phyloP scores from a whole-genome alignment of 2,329 filamentous ascomycete species.

The Zelopaecilomyces penicillatus region DNA sequence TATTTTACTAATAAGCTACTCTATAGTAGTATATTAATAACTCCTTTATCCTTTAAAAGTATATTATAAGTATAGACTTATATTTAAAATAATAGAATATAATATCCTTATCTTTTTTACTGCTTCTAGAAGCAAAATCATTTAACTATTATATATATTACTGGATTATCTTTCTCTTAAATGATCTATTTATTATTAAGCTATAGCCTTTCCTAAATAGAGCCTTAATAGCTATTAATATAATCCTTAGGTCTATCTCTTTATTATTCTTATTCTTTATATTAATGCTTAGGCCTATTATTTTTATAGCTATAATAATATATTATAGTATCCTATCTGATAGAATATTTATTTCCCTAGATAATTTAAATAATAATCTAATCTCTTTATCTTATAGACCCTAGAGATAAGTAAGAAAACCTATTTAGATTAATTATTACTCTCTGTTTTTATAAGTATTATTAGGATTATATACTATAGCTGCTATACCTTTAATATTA shows the following conservation, averaged over 20 bases:
- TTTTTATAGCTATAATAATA: background rate
- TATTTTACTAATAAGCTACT: constrained; percentile 4
- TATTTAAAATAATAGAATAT: constrained; percentile 7
- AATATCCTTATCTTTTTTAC: too few species aligned
- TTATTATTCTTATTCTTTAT: background rate
- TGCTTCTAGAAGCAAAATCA: background rate
- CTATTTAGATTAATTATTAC: constrained; percentile 1
- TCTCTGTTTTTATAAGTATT: background rate
- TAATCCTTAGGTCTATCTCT: too few species aligned
- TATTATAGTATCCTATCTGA: background rate
- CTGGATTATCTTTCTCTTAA: constrained; percentile 5
- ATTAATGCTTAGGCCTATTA: background rate
- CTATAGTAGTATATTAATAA: constrained; percentile 6
- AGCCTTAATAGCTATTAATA: too few species aligned
- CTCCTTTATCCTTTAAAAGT: constrained; percentile 7
- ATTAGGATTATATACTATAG: background rate
- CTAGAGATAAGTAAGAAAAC: constrained; percentile 2
- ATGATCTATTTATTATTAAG: too few species aligned
- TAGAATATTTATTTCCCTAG: background rate
- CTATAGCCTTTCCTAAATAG: too few species aligned
- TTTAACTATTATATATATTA: constrained; percentile 4
- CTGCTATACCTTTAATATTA: background rate
- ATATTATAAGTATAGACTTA: constrained; percentile 3
- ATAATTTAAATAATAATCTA: constrained; percentile 1
- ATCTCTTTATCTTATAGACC: constrained; percentile 3